A percentile compares a stretch with the other conserved stretches of the same genome.
Evolutionary conservation across 257 asterid genomes (phyloP).

Genomic region (Misopates orontium): DNA sequence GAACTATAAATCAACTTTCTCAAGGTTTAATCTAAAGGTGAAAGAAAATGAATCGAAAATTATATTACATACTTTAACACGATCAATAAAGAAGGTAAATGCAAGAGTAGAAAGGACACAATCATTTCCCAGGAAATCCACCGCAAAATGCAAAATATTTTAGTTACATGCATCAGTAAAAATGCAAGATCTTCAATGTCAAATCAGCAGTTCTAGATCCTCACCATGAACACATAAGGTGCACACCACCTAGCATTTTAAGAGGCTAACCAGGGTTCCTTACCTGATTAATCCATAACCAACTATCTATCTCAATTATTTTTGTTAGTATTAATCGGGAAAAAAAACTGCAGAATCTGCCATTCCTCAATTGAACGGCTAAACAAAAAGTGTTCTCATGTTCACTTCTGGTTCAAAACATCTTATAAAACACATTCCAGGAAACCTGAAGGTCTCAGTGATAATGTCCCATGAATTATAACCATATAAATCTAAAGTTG

Average conservation of each 20-base stretch:
- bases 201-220: slow-evolving; percentile 9
- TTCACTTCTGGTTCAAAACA: slow-evolving; percentile 3
- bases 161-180: slow-evolving; percentile 6
- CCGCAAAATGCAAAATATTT: slow-evolving; percentile 7
- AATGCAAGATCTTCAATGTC: slow-evolving; percentile 8
- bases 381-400: neutral
- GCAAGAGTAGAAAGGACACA: slow-evolving; percentile 16
- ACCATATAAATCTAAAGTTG: neutral
- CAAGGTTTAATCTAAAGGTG: slow-evolving; percentile 34
- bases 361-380: neutral
- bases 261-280: neutral
- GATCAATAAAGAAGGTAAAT: slow-evolving; percentile 3
- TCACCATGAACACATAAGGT: slow-evolving; percentile 4
- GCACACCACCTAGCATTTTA: slow-evolving; percentile 8
- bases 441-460: slow-evolving; percentile 3
- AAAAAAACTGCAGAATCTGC: neutral
- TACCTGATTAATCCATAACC: neutral
- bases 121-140: neutral
- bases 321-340: neutral
- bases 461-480: neutral
- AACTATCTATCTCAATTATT: no score
- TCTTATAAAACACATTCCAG: neutral
- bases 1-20: slow-evolving; percentile 54
- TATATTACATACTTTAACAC: slow-evolving; percentile 23
- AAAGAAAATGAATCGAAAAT: slow-evolving; percentile 23